Base-by-base conservation (phyloP, 2,329 filamentous ascomycete species). In the Monosporascus sp. region DNA sequence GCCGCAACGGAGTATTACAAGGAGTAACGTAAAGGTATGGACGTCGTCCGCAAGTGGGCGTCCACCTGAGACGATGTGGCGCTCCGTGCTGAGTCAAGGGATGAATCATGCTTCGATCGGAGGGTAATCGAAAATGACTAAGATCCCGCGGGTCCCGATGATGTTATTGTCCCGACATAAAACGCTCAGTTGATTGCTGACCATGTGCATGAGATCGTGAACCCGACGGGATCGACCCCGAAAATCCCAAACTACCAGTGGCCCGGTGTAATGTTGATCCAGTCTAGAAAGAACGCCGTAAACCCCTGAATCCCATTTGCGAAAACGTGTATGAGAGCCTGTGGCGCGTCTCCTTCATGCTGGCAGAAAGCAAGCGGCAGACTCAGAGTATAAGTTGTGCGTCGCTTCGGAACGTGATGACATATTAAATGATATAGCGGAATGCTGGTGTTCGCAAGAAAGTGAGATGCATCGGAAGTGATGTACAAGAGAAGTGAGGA, bases 401-500 rank as follows among this genome's bases (percentile, higher is more conserved):
- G 39, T 37, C 24, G 18, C 50, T 51, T 48, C 52, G 55, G 55
- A 60, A 60, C 58, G 62, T 54, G 48, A 52, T 52, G 56, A 46
- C 43, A 24, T 61, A 68, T 68, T 68, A 68, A 63, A 63, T 50
- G 55, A 56, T 52, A 54, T 65, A 65, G 61, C 53, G 59, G 55
- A 64, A 64, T 59, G 58, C 58, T 51, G 35, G 24, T 55, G 49
- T 49, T 58, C 50, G 55, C 24, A 53, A 44, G 39, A 46, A 58
- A 54, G 57, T 58, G 56, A 60, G 58, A 51, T 37, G 57, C 55
- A 58, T 59, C 53, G 56, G 58, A 55, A 55, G 48, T 68, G 65
- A 62, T 68, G 64, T 68, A 68, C 66, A 68, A 47, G 53, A 59
- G 59, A 61, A 60, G 46, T 48, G 52, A 44, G 54, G 55, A 65